Conservation (phyloP, 495 filamentous ascomycete species). For the Entonaema liquescens region DNA sequence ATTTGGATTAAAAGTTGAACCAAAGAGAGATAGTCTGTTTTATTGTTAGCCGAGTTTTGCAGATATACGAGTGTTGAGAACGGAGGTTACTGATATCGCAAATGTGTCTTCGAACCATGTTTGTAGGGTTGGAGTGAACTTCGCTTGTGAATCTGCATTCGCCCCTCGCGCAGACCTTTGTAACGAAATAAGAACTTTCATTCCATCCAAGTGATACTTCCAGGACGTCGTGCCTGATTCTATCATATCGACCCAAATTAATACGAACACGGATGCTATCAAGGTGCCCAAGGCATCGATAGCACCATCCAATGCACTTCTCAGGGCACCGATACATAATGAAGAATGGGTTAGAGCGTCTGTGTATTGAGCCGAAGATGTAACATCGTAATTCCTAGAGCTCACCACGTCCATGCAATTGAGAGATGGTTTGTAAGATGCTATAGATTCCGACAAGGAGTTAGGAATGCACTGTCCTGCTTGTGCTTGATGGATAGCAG, state of each 20-base stretch:
- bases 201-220: background rate
- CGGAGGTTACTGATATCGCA: background rate
- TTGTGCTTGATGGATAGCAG: no score
- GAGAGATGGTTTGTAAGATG: no score
- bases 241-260: background rate
- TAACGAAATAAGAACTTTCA: background rate
- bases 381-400: no score
- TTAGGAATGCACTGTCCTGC: no score
- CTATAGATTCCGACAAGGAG: no score
- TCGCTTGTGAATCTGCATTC: background rate
- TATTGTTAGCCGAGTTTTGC: background rate
- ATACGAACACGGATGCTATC: background rate
- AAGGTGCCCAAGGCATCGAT: no score
- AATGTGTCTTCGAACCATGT: background rate
- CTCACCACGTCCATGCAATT: no score
- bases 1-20: background rate
- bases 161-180: background rate
- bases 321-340: no score
- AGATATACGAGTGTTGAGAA: background rate
- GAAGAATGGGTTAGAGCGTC: no score
- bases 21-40: background rate
- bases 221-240: background rate
- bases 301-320: no score
- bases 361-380: no score
- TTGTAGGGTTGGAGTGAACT: background rate